Evolutionary conservation across 768 basidiomycete species (phyloP), one percentile per base, ranked within the genome.

Genomic region (Rhodotorula paludigena): DNA sequence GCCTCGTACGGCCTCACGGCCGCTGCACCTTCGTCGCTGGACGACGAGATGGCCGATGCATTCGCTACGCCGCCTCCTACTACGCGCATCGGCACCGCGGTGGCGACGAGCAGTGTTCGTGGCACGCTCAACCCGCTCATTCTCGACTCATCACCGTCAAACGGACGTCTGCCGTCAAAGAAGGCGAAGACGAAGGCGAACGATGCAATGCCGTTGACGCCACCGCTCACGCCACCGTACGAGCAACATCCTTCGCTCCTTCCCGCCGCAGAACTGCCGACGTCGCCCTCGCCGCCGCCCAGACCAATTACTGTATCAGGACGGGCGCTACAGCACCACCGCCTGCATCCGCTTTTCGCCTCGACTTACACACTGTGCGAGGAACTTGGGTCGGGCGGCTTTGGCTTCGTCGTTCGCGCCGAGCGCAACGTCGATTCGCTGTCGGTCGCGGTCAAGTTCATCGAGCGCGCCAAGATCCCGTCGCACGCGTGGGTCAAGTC

Each of bases 381-480:
- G 32, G 79, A 79, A 52, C 78, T 97, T 33, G 93, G 93, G 48
- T 86, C 86, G 16, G 93, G 93, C 51, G 92, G 92, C 25, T 97
- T 92, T 76, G 92, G 92, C 4, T 96, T 97, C 77, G 93, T 97
- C 35, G 89, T 94, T 84, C 88, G 88, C 5, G 92, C 90, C 16
- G 79, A 81, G 42, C 85, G 89, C 76, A 85, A 84, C 21, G 73
- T 71, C 38, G 82, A 83, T 53, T 82, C 82, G 0, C 78, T 81
- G 64, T 89, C 92, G 76, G 92, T 92, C 60, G 92, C 92, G 0
- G 89, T 96, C 78, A 97, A 97, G 80, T 96, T 97, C 78, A 92
- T 97, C 76, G 83, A 81, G 58, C 83, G 85, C 68, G 66, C 69
- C 23, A 76, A 76, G 68, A 66, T 74, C 30, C 72, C 73, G 14